Percentiles rank a stretch among this genome's conserved stretches.
phyloP scores from a whole-genome alignment of 2,329 filamentous ascomycete species.

The Malbranchea zuffiana region DNA sequence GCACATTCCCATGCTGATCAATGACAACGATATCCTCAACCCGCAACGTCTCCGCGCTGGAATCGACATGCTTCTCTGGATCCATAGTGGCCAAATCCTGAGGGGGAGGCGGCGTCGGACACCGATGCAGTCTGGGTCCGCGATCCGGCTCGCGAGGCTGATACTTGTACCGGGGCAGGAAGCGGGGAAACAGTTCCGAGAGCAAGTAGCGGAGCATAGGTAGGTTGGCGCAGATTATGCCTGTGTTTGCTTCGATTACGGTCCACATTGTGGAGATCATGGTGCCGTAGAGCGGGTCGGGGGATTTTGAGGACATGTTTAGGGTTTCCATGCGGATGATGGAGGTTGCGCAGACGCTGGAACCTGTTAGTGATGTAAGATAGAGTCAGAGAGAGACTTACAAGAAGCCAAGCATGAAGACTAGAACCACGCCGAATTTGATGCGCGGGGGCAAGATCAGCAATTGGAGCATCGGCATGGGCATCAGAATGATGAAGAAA shows the following conservation, averaged over 20 bases:
- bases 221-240: conserved; percentile 30
- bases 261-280: conserved; percentile 28
- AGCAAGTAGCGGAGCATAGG: conserved; percentile 27
- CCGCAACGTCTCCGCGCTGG: too few species aligned
- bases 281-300: conserved; percentile 20
- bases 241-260: conserved; percentile 26
- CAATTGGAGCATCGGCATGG: conserved; percentile 24
- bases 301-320: conserved; percentile 17
- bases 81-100: too few species aligned
- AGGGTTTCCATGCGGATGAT: conserved; percentile 28
- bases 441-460: conserved; percentile 29
- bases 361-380: conserved; percentile 4
- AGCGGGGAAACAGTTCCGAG: conserved; percentile 15
- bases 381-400: conserved; percentile 16
- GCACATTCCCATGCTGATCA: too few species aligned
- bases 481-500: conserved; percentile 25
- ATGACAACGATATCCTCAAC: too few species aligned
- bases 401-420: conserved; percentile 31
- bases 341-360: conserved; percentile 22
- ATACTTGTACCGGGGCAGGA: background rate
- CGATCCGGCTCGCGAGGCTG: too few species aligned
- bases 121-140: too few species aligned
- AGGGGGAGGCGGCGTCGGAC: too few species aligned
- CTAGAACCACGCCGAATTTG: conserved; percentile 40
- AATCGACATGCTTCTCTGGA: too few species aligned